Conservation (phyloP, 73 alveolate species). For the Uronychia setigera region DNA sequence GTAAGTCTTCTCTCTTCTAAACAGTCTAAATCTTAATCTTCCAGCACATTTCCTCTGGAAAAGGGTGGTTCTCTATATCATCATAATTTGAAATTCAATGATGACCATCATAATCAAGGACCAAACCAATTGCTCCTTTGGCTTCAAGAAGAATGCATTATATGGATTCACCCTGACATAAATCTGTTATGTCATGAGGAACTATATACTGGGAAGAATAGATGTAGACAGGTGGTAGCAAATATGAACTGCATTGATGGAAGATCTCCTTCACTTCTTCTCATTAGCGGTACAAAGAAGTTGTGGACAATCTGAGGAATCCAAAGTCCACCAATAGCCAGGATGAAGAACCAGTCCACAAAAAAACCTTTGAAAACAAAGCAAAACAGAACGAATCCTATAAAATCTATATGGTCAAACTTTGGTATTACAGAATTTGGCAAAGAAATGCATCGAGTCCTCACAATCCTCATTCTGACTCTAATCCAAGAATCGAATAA, state of each 20-base stretch:
- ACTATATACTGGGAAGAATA: not conserved
- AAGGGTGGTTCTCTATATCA: not conserved
- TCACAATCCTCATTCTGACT: not conserved
- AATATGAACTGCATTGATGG: not conserved
- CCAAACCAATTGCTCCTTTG: not conserved
- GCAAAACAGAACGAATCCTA: not conserved
- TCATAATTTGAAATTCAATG: not conserved
- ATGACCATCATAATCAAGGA: not conserved
- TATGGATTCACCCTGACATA: constrained; percentile 11
- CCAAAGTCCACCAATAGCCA: not conserved
- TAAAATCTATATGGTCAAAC: not conserved
- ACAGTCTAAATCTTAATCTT: not conserved
- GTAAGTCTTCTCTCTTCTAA: not conserved
- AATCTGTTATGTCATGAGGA: not conserved
- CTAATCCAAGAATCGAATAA: not conserved
- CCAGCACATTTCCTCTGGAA: not conserved
- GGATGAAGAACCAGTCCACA: not conserved
- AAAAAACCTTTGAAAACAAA: not conserved
- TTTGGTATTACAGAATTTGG: not conserved
- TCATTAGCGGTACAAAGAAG: not conserved
- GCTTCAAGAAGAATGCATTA: not conserved
- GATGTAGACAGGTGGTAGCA: not conserved
- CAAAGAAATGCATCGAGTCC: not conserved
- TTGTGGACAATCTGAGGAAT: not conserved
- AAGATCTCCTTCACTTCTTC: not conserved